Evolutionary conservation across 73 alveolate genomes (phyloP).

Genomic region (Blepharisma japonicum): DNA sequence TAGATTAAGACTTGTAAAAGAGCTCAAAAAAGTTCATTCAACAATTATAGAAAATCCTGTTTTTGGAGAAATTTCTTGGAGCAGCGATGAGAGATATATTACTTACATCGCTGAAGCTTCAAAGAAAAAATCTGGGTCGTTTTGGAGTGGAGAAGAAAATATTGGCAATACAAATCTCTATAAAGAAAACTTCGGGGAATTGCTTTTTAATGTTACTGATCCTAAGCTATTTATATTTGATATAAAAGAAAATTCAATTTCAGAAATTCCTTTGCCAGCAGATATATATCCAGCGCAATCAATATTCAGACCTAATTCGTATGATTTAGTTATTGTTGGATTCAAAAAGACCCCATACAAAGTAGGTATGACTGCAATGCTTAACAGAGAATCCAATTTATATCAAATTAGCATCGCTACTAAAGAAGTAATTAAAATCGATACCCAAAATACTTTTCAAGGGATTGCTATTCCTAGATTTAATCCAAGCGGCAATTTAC

Average conservation of each 20-base stretch:
- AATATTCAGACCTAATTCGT: not conserved
- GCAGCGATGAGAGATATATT: not conserved
- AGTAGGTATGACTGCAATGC: constrained; percentile 18
- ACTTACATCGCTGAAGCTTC: constrained; percentile 2
- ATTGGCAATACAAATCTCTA: not conserved
- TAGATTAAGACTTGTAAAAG: constrained; percentile 8
- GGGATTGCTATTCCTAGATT: not conserved
- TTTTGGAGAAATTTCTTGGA: constrained; percentile 16
- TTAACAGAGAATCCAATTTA: not conserved
- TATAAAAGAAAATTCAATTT: not conserved
- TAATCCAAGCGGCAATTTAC: constrained; percentile 7
- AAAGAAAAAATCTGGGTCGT: not conserved
- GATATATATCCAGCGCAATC: constrained; percentile 17
- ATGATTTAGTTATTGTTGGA: constrained; percentile 11
- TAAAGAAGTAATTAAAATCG: not conserved
- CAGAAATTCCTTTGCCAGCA: not conserved
- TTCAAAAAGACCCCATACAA: not conserved
- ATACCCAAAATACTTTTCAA: not conserved
- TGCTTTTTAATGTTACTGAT: not conserved
- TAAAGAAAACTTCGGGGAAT: constrained; percentile 22
- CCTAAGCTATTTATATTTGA: not conserved
- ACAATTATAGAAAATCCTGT: not conserved
- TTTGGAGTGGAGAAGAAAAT: constrained; percentile 29
- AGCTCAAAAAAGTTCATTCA: constrained; percentile 20
- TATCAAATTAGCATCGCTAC: not conserved